A percentile compares a stretch with the other conserved stretches of the same genome.
Evolutionary conservation across 176 grass and related monocot species (phyloP).

Genomic region (Carex kokanica): DNA sequence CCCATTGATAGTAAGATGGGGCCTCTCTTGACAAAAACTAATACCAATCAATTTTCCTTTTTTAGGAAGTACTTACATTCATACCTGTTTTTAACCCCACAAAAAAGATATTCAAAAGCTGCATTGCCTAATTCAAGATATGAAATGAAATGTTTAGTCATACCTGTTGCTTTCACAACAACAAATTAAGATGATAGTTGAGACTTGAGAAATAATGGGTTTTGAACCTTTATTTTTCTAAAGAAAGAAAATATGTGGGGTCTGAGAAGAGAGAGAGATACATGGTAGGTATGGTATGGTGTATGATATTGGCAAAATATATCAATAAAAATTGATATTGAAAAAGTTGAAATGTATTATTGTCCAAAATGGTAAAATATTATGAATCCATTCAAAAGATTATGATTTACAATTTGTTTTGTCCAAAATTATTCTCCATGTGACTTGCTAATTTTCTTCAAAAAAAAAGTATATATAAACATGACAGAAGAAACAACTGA

Average conservation of each 20-base stretch:
- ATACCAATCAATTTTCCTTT: not conserved
- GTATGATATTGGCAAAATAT: not conserved
- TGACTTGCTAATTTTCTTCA: not conserved
- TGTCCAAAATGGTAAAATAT: not conserved
- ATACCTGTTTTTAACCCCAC: constrained; percentile 2
- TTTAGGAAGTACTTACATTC: too few relatives aligned
- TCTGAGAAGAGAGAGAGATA: not conserved
- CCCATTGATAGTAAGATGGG: not conserved
- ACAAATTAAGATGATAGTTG: not conserved
- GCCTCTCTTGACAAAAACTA: constrained; percentile 2
- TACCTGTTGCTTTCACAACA: constrained; percentile 10
- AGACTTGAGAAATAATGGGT: constrained; percentile 8
- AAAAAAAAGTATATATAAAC: too few relatives aligned
- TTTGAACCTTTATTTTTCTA: not conserved
- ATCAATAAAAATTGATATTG: not conserved
- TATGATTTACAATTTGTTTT: not conserved
- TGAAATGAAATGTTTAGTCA: not conserved
- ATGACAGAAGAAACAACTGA: not conserved
- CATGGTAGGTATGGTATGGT: not conserved
- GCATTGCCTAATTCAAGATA: constrained; percentile 9
- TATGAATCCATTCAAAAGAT: not conserved
- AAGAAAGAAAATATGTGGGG: not conserved
- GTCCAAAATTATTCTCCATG: not conserved
- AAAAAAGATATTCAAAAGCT: not conserved
- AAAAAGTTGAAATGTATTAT: not conserved